phyloP scores from a whole-genome alignment of 192 early-diverging fungal genomes.

The Podochytrium sp. region DNA sequence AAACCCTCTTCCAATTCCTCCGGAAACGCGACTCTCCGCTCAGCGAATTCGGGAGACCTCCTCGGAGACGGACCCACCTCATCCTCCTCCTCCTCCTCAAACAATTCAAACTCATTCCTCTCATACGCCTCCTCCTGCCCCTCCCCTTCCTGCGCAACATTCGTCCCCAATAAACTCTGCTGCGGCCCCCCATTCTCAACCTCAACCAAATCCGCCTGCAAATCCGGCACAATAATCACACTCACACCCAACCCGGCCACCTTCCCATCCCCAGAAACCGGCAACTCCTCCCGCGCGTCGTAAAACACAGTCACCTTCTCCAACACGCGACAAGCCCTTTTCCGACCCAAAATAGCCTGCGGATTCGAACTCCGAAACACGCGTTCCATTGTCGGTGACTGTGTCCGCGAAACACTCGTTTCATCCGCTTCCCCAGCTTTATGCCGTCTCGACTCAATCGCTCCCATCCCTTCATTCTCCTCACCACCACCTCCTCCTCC shows the following conservation, averaged over 20 bases:
- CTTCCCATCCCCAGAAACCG: slow-evolving; percentile 33
- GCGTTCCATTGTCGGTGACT: neutral
- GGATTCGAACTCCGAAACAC: neutral
- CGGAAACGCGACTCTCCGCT: neutral
- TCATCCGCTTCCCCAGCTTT: neutral
- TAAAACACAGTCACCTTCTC: slow-evolving; percentile 48
- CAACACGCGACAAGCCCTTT: slow-evolving; percentile 5
- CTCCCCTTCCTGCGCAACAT: slow-evolving; percentile 5
- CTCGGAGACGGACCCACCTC: too few relatives aligned
- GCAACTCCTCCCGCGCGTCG: slow-evolving; percentile 40
- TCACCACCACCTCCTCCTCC: neutral
- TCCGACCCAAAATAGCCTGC: neutral
- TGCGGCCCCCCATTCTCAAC: slow-evolving; percentile 1
- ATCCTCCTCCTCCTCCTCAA: neutral
- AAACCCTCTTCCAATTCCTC: neutral
- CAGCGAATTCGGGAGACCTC: neutral
- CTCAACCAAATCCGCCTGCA: slow-evolving; percentile 21
- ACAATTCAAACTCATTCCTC: slow-evolving; percentile 6
- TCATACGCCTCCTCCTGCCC: neutral
- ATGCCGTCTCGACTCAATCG: neutral
- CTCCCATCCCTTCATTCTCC: neutral
- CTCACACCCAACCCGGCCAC: slow-evolving; percentile 44
- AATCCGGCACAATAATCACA: slow-evolving; percentile 34
- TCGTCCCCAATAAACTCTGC: neutral
- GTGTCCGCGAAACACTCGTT: neutral